Evolutionary conservation across 1,139 yeast species (phyloP).

Genomic region (Blastobotrys serpentis): DNA sequence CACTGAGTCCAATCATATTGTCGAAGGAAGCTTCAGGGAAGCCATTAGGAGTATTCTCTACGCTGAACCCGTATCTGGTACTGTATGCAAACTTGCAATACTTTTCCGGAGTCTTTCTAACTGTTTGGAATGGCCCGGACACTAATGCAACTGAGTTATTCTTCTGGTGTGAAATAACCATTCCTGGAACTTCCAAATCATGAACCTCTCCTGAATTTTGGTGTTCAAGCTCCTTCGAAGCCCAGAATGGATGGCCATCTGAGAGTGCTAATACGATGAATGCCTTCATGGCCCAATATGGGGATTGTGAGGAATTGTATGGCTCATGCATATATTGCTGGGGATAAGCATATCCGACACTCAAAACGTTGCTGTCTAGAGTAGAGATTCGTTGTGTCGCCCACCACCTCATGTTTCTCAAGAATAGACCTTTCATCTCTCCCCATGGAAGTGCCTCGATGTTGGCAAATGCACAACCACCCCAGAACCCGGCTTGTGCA

Average conservation of each 20-base stretch:
- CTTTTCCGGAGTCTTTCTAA: conserved; percentile 33
- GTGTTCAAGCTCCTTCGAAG: conserved; percentile 19
- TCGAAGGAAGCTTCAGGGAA: conserved; percentile 25
- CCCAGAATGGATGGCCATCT: conserved; percentile 30
- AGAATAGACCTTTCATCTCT: conserved; percentile 32
- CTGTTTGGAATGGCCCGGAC: conserved; percentile 33
- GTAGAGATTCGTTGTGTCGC: conserved; percentile 31
- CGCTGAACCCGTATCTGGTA: conserved; percentile 35
- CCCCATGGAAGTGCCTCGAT: conserved; percentile 30
- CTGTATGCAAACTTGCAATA: conserved; percentile 38
- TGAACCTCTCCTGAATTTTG: not conserved
- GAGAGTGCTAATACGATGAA: conserved; percentile 29
- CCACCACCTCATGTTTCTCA: conserved; percentile 38
- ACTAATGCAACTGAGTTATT: conserved; percentile 33
- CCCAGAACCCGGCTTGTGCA: conserved; percentile 37
- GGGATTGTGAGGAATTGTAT: conserved; percentile 38
- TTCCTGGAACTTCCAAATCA: conserved; percentile 25
- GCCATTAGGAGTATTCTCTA: conserved; percentile 22
- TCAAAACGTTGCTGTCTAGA: conserved; percentile 28
- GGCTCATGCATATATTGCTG: conserved; percentile 34
- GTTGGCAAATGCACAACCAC: conserved; percentile 31
- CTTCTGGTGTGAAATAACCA: conserved; percentile 32
- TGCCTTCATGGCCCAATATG: conserved; percentile 38
- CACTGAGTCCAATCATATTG: conserved; percentile 27
- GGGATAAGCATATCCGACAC: conserved; percentile 37